A percentile compares a stretch with the other conserved stretches of the same genome.
Conservation (phyloP, 2,329 filamentous ascomycete genomes). For the Myriosclerotinia duriaeana region DNA sequence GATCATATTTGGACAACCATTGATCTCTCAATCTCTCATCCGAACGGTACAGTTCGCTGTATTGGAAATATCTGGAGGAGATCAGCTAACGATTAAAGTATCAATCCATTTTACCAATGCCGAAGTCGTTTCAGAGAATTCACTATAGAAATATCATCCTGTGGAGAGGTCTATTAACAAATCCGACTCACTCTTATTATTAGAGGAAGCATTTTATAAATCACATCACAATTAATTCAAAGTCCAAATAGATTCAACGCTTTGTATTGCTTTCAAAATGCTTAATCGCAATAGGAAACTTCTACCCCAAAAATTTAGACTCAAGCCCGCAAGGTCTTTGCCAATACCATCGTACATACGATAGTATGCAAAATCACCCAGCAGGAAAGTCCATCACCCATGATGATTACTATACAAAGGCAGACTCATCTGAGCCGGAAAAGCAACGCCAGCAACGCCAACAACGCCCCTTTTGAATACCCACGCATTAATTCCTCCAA, state of each 20-base stretch:
- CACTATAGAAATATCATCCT: background rate
- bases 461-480: background rate
- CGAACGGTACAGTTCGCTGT: background rate
- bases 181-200: too few species aligned
- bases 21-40: background rate
- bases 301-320: conserved; percentile 1
- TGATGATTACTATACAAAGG: conserved; percentile 1
- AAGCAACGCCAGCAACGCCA: conserved; percentile 13
- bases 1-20: background rate
- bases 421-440: conserved; percentile 12
- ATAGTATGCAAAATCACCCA: conserved; percentile 4
- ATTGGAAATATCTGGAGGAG: background rate
- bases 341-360: background rate
- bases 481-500: background rate
- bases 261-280: conserved; percentile 3
- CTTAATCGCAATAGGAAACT: conserved; percentile 12
- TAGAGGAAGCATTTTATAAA: background rate
- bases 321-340: conserved; percentile 1
- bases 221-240: conserved; percentile 6
- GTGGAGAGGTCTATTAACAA: background rate
- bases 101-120: background rate
- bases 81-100: background rate
- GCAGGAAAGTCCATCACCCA: conserved; percentile 1
- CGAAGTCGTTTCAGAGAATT: background rate
- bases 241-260: conserved; percentile 10